phyloP scores from a whole-genome alignment of 345 rosid genomes.

The Lepidium africanum region DNA sequence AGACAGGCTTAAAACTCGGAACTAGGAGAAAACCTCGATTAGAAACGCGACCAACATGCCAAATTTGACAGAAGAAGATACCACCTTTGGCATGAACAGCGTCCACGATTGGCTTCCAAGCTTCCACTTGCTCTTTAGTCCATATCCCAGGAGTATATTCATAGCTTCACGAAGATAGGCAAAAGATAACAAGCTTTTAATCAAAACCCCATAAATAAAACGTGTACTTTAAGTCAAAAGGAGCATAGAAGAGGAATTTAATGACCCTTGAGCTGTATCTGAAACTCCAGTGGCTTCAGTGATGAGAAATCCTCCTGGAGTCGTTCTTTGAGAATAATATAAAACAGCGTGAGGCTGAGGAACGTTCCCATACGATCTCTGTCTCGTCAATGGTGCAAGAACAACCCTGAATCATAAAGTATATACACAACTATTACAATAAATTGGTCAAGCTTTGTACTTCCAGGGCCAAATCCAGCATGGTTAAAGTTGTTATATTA shows the following conservation, averaged over 20 bases:
- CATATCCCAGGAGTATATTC: slow-evolving; percentile 50
- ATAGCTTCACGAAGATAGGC: slow-evolving; percentile 24
- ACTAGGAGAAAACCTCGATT: slow-evolving; percentile 32
- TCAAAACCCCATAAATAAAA: background rate
- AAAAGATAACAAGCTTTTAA: background rate
- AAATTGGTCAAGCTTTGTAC: background rate
- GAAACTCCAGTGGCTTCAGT: slow-evolving; percentile 46
- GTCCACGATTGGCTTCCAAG: slow-evolving; percentile 67
- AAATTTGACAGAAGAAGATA: slow-evolving; percentile 50
- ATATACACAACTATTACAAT: background rate
- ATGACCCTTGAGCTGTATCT: slow-evolving; percentile 35
- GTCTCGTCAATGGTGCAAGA: slow-evolving; percentile 48
- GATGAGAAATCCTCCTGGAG: slow-evolving; percentile 48
- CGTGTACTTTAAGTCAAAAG: background rate
- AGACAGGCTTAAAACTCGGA: background rate
- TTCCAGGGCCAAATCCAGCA: background rate
- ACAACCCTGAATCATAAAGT: slow-evolving; percentile 28
- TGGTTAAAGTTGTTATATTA: background rate
- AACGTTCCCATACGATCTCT: slow-evolving; percentile 36
- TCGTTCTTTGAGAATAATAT: slow-evolving; percentile 55
- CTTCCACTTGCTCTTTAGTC: slow-evolving; percentile 66
- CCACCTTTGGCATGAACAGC: slow-evolving; percentile 71
- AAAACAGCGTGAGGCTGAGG: slow-evolving; percentile 59
- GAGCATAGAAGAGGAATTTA: background rate
- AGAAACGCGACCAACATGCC: slow-evolving; percentile 63